Evolutionary conservation across 805 yeast genomes (phyloP).

Genomic region (Ogataea glucozyma): DNA sequence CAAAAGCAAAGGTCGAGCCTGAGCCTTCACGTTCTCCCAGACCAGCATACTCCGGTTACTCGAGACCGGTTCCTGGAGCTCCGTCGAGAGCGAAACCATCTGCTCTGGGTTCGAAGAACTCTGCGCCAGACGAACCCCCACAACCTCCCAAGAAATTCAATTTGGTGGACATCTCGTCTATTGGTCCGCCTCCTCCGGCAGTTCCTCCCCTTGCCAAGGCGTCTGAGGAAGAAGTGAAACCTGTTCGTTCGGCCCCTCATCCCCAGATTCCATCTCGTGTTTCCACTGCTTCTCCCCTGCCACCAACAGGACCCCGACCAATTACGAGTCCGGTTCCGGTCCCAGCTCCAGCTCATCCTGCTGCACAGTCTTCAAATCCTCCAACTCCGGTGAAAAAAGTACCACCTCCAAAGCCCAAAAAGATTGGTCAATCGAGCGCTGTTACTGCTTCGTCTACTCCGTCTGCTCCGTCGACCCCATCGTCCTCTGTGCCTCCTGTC

Average conservation of each 20-base stretch:
- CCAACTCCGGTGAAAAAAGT: conserved; percentile 10
- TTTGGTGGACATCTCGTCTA: conserved; percentile 21
- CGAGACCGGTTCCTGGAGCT: conserved; percentile 4
- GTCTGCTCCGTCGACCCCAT: neutral
- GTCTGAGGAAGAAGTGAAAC: conserved; percentile 6
- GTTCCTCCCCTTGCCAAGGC: conserved; percentile 14
- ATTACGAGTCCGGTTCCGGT: conserved; percentile 6
- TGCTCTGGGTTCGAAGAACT: neutral
- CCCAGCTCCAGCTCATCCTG: too few species aligned
- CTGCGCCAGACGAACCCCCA: conserved; percentile 5
- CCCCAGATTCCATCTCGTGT: neutral
- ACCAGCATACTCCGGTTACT: conserved; percentile 1
- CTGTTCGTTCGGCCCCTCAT: neutral
- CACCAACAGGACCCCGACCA: conserved; percentile 2
- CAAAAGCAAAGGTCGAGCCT: conserved; percentile 9
- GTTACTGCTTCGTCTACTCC: too few species aligned
- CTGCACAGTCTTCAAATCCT: neutral
- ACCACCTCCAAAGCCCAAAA: conserved; percentile 25
- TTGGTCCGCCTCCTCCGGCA: conserved; percentile 26
- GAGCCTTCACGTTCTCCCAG: conserved; percentile 11
- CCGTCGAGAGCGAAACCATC: conserved; percentile 3
- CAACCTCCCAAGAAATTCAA: conserved; percentile 18
- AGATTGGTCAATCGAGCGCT: too few species aligned
- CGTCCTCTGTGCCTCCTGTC: conserved; percentile 2
- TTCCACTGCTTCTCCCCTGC: neutral